Conservation (phyloP, 305 asterid genomes). For the Fraxinus velutina region DNA sequence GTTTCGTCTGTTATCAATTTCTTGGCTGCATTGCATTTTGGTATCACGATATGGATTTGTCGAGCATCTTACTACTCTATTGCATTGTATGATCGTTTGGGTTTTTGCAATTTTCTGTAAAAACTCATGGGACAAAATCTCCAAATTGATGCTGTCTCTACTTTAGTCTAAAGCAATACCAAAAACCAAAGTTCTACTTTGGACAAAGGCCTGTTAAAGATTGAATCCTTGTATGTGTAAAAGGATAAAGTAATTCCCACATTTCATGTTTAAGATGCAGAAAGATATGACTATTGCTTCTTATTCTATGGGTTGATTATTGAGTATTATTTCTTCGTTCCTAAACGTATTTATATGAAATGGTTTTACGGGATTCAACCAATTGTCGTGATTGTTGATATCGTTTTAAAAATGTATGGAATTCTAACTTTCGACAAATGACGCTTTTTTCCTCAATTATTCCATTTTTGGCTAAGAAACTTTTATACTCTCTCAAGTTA, state of each 20-base stretch:
- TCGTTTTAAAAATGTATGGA: neutral
- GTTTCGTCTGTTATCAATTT: neutral
- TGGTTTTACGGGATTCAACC: neutral
- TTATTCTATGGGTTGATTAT: neutral
- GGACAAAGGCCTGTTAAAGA: neutral
- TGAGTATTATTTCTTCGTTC: neutral
- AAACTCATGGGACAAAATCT: neutral
- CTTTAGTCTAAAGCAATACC: conserved; percentile 5
- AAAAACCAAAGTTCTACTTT: neutral
- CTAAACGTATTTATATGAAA: neutral
- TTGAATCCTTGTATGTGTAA: neutral
- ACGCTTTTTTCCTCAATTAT: neutral
- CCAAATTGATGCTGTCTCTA: conserved; percentile 10
- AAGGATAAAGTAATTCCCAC: neutral
- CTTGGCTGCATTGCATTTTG: neutral
- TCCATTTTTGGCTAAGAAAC: neutral
- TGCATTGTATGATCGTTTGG: neutral
- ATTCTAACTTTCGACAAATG: neutral
- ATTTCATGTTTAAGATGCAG: neutral
- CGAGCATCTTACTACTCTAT: neutral
- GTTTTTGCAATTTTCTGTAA: neutral
- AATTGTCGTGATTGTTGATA: neutral
- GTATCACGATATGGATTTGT: neutral
- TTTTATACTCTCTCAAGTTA: neutral
- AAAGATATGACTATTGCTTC: neutral